Percentiles rank a stretch among this genome's conserved stretches.
Evolutionary conservation across 805 yeast genomes (phyloP).

Genomic region (Starmerella riodocensis): DNA sequence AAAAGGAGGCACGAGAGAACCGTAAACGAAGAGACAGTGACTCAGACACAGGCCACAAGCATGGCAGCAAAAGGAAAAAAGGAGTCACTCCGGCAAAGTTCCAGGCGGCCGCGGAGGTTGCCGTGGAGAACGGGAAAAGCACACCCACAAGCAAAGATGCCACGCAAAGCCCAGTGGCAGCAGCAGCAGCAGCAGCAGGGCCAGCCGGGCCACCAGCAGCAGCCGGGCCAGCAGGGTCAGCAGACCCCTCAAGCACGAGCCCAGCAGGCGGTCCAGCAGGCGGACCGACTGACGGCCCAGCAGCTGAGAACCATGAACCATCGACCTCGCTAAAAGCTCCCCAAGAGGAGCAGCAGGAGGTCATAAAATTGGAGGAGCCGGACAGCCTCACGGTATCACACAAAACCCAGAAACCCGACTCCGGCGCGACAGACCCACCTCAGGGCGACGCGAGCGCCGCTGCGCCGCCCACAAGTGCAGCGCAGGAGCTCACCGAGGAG

Average conservation of each 20-base stretch:
- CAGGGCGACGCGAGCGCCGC: neutral
- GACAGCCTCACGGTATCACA: neutral
- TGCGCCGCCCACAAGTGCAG: neutral
- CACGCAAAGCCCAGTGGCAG: neutral
- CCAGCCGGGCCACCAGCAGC: neutral
- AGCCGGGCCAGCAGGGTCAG: too few relatives aligned
- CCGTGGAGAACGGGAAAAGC: neutral
- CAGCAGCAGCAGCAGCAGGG: too few relatives aligned
- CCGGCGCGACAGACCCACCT: neutral
- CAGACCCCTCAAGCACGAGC: too few relatives aligned
- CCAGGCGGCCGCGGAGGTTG: neutral
- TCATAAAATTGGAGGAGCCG: neutral
- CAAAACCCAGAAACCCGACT: neutral
- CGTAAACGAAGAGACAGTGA: slow-evolving; percentile 5
- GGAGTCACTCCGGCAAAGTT: neutral
- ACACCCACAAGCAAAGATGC: neutral
- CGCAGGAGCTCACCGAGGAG: too few relatives aligned
- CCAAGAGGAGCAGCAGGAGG: neutral
- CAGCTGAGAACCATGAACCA: neutral
- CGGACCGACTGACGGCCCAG: neutral
- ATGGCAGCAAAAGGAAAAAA: neutral
- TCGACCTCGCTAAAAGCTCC: neutral
- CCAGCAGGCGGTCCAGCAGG: too few relatives aligned
- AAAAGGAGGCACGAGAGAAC: slow-evolving; percentile 3
- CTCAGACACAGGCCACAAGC: neutral